Base-by-base conservation (phyloP, 805 yeast genomes). In the Zygosaccharomyces bailii region DNA sequence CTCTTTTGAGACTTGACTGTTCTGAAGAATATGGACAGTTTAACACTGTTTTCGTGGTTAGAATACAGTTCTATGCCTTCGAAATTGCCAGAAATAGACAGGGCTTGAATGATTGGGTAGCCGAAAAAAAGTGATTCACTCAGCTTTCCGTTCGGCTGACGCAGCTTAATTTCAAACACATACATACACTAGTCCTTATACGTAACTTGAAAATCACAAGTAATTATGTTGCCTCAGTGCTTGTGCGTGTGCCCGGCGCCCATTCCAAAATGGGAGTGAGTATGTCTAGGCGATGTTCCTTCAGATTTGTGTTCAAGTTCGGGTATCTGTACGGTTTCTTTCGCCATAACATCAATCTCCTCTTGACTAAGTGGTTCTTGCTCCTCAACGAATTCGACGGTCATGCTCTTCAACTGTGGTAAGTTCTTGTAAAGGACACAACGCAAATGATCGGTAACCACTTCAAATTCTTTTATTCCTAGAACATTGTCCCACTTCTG, bases 41-140 rank as follows among this genome's bases (percentile, higher is more conserved):
- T 36, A 80, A 84, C 46, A 86, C 98, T 36, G 85, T 89, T 42
- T 91, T 93, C 57, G 96, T 74, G 8, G 93, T 91, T 47, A 82
- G 98, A 71, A 79, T 91, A 62, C 98, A 93, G 70, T 93, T 93
- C 65, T 86, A 90, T 59, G 96, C 96, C 44, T 77, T 89, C 61
- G 99, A 93, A 73, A 84, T 93, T 52, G 88, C 87, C 49, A 84
- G 99, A 76, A 93, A 93, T 72, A 86, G 81, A 66, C 76, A 76
- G 53, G 96, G 96, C 29, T 75, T 86, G 59, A 93, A 93, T 70
- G 96, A 93, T 70, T 93, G 99, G 99, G 75, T 80, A 44, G 67
- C 64, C 45, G 69, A 69, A 49, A 63, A 70, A 34, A 48, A 51
- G 47, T 42, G 32, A 29, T 6, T 10, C 19, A 18, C 31, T n/a